A percentile compares a stretch with the other conserved stretches of the same genome.
phyloP scores from a whole-genome alignment of 208 protist genomes.

The Crithidia mellificae region DNA sequence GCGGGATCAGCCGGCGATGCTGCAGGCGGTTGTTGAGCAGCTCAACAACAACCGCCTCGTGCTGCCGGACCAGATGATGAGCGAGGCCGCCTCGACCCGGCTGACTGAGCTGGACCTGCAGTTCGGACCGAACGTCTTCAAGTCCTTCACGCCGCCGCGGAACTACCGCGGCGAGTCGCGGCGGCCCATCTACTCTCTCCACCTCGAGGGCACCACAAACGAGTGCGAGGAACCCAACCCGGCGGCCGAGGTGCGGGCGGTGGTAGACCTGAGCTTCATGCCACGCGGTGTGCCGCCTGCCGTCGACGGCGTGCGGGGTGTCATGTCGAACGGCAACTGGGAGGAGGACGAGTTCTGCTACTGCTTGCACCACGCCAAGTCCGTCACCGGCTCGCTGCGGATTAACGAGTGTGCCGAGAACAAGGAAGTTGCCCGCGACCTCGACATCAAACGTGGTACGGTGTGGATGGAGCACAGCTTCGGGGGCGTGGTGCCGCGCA shows the following conservation, averaged over 20 bases:
- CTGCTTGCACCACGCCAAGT: constrained; percentile 42
- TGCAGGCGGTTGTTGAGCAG: constrained; percentile 65
- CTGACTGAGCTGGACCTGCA: constrained; percentile 45
- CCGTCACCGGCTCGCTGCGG: constrained; percentile 38
- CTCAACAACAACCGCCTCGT: constrained; percentile 38
- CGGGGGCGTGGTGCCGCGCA: constrained; percentile 49
- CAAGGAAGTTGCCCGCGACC: constrained; percentile 39
- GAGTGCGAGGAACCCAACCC: constrained; percentile 39
- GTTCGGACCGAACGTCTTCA: constrained; percentile 36
- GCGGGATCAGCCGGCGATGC: constrained; percentile 36
- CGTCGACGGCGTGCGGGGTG: constrained; percentile 49
- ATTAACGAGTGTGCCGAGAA: constrained; percentile 52
- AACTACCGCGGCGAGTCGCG: constrained; percentile 10
- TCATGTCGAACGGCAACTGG: constrained; percentile 45
- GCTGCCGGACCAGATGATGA: constrained; percentile 45
- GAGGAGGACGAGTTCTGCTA: constrained; percentile 58
- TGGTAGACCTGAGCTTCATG: constrained; percentile 50
- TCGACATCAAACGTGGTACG: constrained; percentile 33
- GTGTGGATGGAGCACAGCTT: constrained; percentile 67
- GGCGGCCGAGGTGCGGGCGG: constrained; percentile 43
- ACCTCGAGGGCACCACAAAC: constrained; percentile 52
- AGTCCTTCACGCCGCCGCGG: constrained; percentile 1
- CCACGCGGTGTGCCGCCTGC: constrained; percentile 38
- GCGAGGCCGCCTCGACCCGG: constrained; percentile 19
- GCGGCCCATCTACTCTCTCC: constrained; percentile 45